Base-by-base conservation (phyloP, 164 flowering plant genomes). In the Chimonanthus praecox region DNA sequence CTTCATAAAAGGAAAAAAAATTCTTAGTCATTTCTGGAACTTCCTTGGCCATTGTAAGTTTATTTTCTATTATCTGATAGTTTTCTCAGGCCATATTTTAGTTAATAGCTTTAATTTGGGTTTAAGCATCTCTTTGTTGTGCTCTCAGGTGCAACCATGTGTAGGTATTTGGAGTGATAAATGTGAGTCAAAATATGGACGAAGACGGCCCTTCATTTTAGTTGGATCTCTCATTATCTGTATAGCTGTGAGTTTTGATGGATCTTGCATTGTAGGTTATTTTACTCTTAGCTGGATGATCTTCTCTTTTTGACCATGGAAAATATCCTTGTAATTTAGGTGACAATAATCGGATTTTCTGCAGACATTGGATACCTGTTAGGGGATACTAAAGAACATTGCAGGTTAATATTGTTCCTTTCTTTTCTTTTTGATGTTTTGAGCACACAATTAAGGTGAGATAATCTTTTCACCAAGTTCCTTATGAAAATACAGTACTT, bases 101-200 rank as follows among this genome's bases (percentile, higher is more conserved):
- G 33, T 33, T 33, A 33, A 33, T 33, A 33, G 33, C 33, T 33
- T 33, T 33, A 33, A 33, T 33, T 33, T 33, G 33, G 47, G n/a
- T n/a, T 63, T 3, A 20, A 46, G 58, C 49, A 3, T 16, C 3
- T 72, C 6, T 46, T 62, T 10, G 21, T 70, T 58, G 71, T 64
- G 47, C 63, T 80, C 73, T 74, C 84, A 96, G 99, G 98, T 96
- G 80, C 99, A 96, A 86, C 99, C 99, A 77, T 96, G 95, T 84
- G 99, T 96, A 79, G 99, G 98, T 75, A 90, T 96, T 68, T 96
- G 99, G 99, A 96, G 99, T 82, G 99, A 96, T 79, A 96, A 94
- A 75, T 96, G 99, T 83, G 63, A 87, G 73, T 96, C 97, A 78
- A 94, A 88, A 83, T 96, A 88, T 87, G 99, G 99, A 66, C 90